A percentile compares a stretch with the other conserved stretches of the same genome.
phyloP scores from a whole-genome alignment of 495 filamentous ascomycete genomes.

The Aspergillus sclerotioniger region DNA sequence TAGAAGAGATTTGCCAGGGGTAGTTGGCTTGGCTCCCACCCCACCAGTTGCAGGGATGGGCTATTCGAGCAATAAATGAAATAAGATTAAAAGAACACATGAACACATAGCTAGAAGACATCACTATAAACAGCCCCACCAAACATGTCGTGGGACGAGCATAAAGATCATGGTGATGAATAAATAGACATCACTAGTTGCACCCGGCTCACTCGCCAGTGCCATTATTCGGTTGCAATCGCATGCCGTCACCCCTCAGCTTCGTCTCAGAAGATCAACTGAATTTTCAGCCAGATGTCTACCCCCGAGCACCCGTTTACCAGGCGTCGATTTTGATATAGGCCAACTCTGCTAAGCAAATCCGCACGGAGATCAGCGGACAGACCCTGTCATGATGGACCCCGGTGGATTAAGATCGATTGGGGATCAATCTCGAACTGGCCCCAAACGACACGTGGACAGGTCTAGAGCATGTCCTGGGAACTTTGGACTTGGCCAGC shows the following conservation, averaged over 20 bases:
- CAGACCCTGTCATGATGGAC: neutral
- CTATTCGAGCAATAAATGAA: neutral
- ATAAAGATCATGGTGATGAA: neutral
- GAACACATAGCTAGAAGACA: slow-evolving; percentile 1
- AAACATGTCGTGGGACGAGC: neutral
- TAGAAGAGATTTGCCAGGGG: too few relatives aligned
- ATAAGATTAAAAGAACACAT: neutral
- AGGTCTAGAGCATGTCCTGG: neutral
- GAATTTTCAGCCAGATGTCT: neutral
- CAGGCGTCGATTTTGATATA: neutral
- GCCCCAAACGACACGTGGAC: neutral
- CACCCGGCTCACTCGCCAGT: neutral
- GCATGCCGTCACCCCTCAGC: neutral
- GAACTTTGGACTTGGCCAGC: neutral
- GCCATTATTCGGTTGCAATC: neutral
- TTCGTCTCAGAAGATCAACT: neutral
- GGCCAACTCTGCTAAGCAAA: neutral
- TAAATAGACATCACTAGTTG: neutral
- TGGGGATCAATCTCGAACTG: neutral
- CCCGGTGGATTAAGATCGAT: neutral
- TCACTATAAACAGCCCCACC: neutral
- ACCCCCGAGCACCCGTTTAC: neutral
- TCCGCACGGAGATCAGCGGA: neutral
- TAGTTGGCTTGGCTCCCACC: neutral
- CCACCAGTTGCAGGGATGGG: too few relatives aligned